These are phyloP conservation scores for Kingdonia uniflora DNA, from an alignment of 164 flowering plant species.

Conservation along the genomic window DNA sequence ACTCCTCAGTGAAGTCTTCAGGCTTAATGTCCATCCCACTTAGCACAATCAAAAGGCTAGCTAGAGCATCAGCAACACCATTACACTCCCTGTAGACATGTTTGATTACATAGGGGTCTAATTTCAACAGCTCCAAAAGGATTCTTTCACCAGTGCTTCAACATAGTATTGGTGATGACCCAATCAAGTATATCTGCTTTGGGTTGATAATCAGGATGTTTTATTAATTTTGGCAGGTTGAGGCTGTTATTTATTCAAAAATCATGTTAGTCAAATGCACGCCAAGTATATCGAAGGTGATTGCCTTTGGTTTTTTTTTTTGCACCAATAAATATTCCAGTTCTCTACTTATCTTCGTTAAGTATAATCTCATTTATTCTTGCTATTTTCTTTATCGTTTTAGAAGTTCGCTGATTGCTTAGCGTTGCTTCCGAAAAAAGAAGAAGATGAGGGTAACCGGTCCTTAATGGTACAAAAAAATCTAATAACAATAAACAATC, in stretches of 20 bases:
- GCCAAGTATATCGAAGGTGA: slow-evolving; percentile 41
- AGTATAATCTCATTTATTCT: background rate
- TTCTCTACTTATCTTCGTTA: background rate
- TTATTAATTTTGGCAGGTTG: slow-evolving; percentile 51
- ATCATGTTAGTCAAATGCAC: slow-evolving; percentile 50
- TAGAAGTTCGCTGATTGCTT: slow-evolving; percentile 66
- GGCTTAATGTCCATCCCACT: too few relatives aligned
- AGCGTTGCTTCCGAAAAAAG: slow-evolving; percentile 69
- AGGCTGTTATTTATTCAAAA: slow-evolving; percentile 56
- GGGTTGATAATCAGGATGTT: background rate
- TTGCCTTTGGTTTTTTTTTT: background rate
- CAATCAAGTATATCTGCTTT: too few relatives aligned
- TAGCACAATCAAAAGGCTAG: too few relatives aligned
- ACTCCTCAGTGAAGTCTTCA: too few relatives aligned
- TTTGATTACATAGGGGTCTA: too few relatives aligned
- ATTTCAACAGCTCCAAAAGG: too few relatives aligned
- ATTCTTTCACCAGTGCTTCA: too few relatives aligned
- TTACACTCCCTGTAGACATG: too few relatives aligned
- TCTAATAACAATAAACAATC: slow-evolving; percentile 36
- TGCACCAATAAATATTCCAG: background rate
- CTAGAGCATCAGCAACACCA: too few relatives aligned
- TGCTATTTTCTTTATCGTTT: slow-evolving; percentile 5
- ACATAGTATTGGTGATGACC: too few relatives aligned
- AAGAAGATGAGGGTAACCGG: slow-evolving; percentile 82
- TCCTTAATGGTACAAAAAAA: slow-evolving; percentile 61